phyloP scores from a whole-genome alignment of 2,329 filamentous ascomycete species.

The Monilinia laxa region DNA sequence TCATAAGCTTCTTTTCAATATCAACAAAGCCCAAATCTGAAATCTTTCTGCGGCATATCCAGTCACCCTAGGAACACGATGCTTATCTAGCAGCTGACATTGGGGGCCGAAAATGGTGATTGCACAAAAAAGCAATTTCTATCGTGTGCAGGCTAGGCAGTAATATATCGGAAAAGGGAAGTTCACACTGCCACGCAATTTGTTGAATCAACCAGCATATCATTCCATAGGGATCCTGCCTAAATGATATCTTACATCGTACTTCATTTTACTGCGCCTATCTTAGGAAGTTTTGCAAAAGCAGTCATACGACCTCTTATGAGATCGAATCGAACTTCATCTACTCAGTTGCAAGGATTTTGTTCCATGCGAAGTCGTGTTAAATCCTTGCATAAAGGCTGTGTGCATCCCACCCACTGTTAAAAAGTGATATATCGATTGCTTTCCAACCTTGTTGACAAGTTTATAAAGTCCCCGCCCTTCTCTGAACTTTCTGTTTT shows the following conservation, averaged over 20 bases:
- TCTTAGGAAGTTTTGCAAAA: slow-evolving; percentile 1
- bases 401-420: slow-evolving; percentile 10
- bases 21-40: background rate
- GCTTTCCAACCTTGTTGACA: background rate
- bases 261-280: slow-evolving; percentile 3
- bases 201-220: background rate
- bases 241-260: slow-evolving; percentile 14
- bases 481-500: background rate
- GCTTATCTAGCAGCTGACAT: background rate
- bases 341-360: background rate
- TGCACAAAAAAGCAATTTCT: slow-evolving; percentile 4
- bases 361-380: slow-evolving; percentile 7
- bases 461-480: background rate
- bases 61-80: background rate
- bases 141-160: background rate
- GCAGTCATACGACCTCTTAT: slow-evolving; percentile 5
- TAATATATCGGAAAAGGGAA: background rate
- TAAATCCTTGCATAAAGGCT: slow-evolving; percentile 12
- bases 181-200: background rate
- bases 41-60: background rate
- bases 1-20: background rate
- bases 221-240: background rate
- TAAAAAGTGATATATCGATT: background rate
- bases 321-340: slow-evolving; percentile 11
- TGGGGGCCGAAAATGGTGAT: background rate